phyloP scores from a whole-genome alignment of 2,329 filamentous ascomycete genomes.

The Massarina eburnea region DNA sequence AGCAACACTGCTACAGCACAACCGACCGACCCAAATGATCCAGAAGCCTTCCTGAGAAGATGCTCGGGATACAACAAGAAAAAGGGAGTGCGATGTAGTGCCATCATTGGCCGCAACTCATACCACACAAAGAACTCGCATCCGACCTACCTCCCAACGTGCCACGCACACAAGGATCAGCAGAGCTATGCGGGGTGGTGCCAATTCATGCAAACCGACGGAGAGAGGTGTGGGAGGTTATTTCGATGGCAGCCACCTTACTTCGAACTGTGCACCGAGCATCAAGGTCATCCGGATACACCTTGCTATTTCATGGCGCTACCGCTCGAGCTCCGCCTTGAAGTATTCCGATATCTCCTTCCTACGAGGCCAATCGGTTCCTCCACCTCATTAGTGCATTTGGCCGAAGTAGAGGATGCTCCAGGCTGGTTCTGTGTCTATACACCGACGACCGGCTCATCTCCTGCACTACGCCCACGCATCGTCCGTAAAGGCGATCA shows the following conservation, averaged over 20 bases:
- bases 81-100: slow-evolving; percentile 23
- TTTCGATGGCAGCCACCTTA: slow-evolving; percentile 34
- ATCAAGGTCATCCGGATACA: slow-evolving; percentile 26
- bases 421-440: not conserved
- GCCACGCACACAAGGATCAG: slow-evolving; percentile 31
- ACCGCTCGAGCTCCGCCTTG: slow-evolving; percentile 33
- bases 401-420: slow-evolving; percentile 5
- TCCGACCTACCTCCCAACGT: slow-evolving; percentile 29
- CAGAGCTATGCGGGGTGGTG: slow-evolving; percentile 30
- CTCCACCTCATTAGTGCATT: slow-evolving; percentile 17
- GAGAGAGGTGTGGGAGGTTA: slow-evolving; percentile 26
- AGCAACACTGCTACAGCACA: slow-evolving; percentile 8
- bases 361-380: slow-evolving; percentile 29
- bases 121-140: slow-evolving; percentile 14
- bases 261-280: slow-evolving; percentile 32
- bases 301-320: slow-evolving; percentile 36
- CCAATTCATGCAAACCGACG: slow-evolving; percentile 17
- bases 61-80: slow-evolving; percentile 34
- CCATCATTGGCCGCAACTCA: slow-evolving; percentile 22
- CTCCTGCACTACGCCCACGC: not conserved
- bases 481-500: not conserved
- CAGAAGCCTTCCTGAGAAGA: slow-evolving; percentile 28
- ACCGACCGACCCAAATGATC: slow-evolving; percentile 24
- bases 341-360: slow-evolving; percentile 35
- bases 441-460: not conserved